Percentiles rank a stretch among this genome's conserved stretches.
phyloP scores from a whole-genome alignment of 345 rosid genomes.

The Viola odorata region DNA sequence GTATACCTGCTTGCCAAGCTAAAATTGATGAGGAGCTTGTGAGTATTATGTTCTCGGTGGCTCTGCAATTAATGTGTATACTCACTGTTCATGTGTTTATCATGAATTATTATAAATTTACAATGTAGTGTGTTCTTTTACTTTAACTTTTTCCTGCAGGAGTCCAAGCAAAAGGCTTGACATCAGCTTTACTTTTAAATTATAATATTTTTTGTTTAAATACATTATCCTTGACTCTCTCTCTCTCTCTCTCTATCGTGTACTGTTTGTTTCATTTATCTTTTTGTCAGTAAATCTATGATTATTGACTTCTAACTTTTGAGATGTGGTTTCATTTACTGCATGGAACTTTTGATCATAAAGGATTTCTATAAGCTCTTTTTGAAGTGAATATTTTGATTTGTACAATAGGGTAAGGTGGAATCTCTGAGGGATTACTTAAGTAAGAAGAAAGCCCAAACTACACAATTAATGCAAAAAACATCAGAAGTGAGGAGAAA shows the following conservation, averaged over 20 bases:
- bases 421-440: conserved; percentile 49
- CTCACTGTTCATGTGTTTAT: too few relatives aligned
- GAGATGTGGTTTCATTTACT: background rate
- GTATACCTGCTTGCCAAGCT: conserved; percentile 87
- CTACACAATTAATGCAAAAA: conserved; percentile 54
- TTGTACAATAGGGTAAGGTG: conserved; percentile 43
- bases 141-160: background rate
- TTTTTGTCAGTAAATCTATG: too few relatives aligned
- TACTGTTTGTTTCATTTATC: too few relatives aligned
- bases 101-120: too few relatives aligned
- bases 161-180: too few relatives aligned
- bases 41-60: conserved; percentile 32
- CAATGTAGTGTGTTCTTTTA: too few relatives aligned
- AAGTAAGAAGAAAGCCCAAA: conserved; percentile 66
- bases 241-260: too few relatives aligned
- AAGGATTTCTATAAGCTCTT: background rate
- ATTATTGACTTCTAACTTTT: background rate
- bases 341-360: background rate
- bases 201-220: too few relatives aligned
- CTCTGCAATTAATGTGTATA: background rate
- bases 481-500: conserved; percentile 64
- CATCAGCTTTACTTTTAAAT: too few relatives aligned
- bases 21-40: conserved; percentile 70
- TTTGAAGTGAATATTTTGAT: background rate
- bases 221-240: too few relatives aligned